Conservation (phyloP, 2,329 filamentous ascomycete species). For the Penicillium sp. region DNA sequence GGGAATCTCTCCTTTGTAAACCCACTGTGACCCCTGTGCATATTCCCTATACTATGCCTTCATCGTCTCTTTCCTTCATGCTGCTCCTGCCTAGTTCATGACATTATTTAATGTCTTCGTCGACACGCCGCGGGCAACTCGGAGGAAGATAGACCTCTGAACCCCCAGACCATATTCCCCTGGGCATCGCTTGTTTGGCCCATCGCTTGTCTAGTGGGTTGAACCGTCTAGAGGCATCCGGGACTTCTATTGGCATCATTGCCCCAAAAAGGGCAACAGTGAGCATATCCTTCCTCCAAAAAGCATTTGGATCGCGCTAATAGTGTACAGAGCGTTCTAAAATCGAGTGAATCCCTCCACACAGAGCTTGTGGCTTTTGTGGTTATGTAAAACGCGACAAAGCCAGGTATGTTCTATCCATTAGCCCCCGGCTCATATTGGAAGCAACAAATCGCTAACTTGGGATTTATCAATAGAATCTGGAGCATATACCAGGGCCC, state of each 20-base stretch:
- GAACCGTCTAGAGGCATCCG: no score
- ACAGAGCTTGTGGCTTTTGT: neutral
- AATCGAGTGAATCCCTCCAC: no score
- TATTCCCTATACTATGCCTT: neutral
- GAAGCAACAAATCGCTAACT: neutral
- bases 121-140: neutral
- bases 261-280: no score
- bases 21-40: neutral
- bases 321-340: no score
- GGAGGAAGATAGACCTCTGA: neutral
- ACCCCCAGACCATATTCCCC: no score
- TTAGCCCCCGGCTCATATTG: neutral
- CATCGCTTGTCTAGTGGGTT: no score
- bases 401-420: neutral
- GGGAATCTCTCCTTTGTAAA: neutral
- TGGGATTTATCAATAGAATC: neutral
- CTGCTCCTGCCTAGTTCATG: neutral
- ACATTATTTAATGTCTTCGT: neutral
- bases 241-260: no score
- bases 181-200: no score
- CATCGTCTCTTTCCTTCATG: neutral
- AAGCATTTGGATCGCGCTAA: neutral
- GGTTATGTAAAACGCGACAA: neutral
- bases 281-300: no score
- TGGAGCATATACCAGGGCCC: no score